Percentiles rank a stretch among this genome's conserved stretches.
phyloP scores from a whole-genome alignment of 257 asterid species.

The Nemophila menziesii region DNA sequence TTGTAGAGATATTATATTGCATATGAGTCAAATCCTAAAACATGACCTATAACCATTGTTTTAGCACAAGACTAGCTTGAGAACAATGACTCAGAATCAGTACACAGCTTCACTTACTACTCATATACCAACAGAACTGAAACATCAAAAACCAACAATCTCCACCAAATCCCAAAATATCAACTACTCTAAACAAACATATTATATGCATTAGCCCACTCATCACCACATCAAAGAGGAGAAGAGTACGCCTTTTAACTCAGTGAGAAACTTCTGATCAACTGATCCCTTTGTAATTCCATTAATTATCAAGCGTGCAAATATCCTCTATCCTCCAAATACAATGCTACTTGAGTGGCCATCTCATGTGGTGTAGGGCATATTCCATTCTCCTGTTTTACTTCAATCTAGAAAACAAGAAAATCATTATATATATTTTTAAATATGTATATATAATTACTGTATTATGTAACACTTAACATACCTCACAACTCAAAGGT shows the following conservation, averaged over 20 bases:
- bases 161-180: no score
- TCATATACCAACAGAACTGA: no score
- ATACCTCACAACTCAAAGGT: conserved; percentile 77
- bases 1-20: no score
- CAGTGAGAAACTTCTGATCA: background rate
- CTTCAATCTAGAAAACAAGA: conserved; percentile 50
- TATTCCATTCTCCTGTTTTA: conserved; percentile 45
- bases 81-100: no score
- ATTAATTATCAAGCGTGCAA: conserved; percentile 26
- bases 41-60: no score
- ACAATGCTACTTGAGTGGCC: conserved; percentile 65
- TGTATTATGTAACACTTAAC: conserved; percentile 4
- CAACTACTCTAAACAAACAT: background rate
- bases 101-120: no score
- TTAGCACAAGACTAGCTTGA: no score
- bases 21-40: no score
- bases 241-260: background rate
- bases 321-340: conserved; percentile 62
- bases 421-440: background rate
- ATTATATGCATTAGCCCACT: background rate
- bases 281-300: background rate
- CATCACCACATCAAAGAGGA: background rate
- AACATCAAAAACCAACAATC: no score
- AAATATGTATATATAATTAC: background rate
- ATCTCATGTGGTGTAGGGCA: conserved; percentile 78